Conservation (phyloP, 768 basidiomycete species). For the Boletus subcaerulescens region DNA sequence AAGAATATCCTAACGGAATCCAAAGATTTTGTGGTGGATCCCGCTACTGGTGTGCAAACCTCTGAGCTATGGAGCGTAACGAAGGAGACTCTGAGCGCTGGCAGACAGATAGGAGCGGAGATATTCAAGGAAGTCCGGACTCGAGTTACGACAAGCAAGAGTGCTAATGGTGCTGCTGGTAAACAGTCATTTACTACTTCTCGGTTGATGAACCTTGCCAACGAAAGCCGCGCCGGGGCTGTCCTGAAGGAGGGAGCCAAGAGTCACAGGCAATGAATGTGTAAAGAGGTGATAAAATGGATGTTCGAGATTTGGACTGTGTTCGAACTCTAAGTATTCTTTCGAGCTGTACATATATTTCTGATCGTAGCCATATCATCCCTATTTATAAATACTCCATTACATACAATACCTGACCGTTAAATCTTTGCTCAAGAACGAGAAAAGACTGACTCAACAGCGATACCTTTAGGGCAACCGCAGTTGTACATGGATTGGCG, state of each 20-base stretch:
- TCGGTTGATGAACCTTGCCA: conserved; percentile 23
- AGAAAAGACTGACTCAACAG: neutral
- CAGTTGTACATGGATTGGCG: too few species aligned
- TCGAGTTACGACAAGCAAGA: conserved; percentile 4
- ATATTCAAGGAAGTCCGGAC: conserved; percentile 22
- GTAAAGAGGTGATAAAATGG: neutral
- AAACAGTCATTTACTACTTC: conserved; percentile 18
- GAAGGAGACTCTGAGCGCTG: conserved; percentile 13
- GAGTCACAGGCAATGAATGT: neutral
- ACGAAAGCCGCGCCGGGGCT: conserved; percentile 24
- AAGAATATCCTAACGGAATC: conserved; percentile 13
- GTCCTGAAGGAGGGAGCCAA: conserved; percentile 22
- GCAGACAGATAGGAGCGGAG: conserved; percentile 16
- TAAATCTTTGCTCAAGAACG: too few species aligned
- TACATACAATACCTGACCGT: neutral
- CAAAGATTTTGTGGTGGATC: conserved; percentile 1
- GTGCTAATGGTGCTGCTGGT: conserved; percentile 4
- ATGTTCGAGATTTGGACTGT: neutral
- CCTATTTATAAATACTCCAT: neutral
- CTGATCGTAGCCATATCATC: neutral
- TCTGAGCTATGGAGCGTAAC: conserved; percentile 17
- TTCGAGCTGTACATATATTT: conserved; percentile 1
- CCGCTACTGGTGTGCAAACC: neutral
- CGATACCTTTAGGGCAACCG: neutral
- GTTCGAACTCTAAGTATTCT: neutral